Evolutionary conservation across 805 yeast genomes (phyloP), one percentile per base, ranked within the genome.

Genomic region (Wickerhamomyces sydowiorum): DNA sequence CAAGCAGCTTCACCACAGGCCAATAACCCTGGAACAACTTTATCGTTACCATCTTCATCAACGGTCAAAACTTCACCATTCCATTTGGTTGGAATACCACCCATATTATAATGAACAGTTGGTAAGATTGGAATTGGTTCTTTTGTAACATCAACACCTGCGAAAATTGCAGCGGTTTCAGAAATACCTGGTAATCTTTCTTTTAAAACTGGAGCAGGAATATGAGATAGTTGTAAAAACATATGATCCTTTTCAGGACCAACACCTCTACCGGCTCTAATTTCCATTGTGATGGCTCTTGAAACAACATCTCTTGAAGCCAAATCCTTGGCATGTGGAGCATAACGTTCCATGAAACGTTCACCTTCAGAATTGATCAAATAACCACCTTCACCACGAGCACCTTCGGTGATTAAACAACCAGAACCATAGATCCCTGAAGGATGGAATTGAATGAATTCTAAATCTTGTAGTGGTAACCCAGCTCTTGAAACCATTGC

Each of bases 371-470:
- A 79, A 78, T 91, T 91, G 51, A 91, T 76, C 66, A 91, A 75
- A 78, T 79, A 93, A 51, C 99, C 99, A 80, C 99, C 99, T 76
- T 93, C 99, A 78, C 99, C 99, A 76, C 99, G 86, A 54, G 97
- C 96, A 73, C 99, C 99, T 72, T 93, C 99, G 43, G 99, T 93
- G 66, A 93, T 93, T 73, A 91, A 74, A 76, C 98, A 93, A 52
- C 99, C 99, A 32, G 98, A 88, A 46, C 99, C 99, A 68, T 91
- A 91, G 69, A 91, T 93, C 78, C 99, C 99, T 21, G 98, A 89
- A 43, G 99, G 99, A 70, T 91, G 99, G 88, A 91, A 91, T 73
- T 91, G 99, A 49, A 91, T 90, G 63, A 91, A 91, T 73, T 91
- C 99, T 69, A 91, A 74, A 71, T 91, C 99, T 72, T 91, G 96